Evolutionary conservation across 129 eudicot genomes (phyloP), one percentile per base, ranked within the genome.

Genomic region (Saussurea involucrata): DNA sequence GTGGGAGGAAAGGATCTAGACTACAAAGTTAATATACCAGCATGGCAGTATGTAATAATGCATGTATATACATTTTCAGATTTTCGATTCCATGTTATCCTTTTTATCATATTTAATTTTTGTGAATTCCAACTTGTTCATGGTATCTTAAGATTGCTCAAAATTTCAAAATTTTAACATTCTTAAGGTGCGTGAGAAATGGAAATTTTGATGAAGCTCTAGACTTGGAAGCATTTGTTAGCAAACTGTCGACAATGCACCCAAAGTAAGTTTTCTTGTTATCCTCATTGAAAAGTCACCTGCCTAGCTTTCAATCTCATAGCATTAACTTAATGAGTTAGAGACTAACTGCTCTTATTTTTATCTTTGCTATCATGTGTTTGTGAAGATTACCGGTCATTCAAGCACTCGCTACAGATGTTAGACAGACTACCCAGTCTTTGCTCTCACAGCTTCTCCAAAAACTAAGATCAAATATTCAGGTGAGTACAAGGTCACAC

Each of bases 141-240:
- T n/a, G 11, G 32, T 22, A 28, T 78, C 65, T 66, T 68, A 22
- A 18, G 65, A 17, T 60, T 60, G 27, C 65, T 3, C 65, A 80
- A 55, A 67, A 21, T 11, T 28, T 37, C 8, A 8, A 20, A 1
- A 34, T 17, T 17, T 44, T 71, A 28, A 79, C 49, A 27, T 71
- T 18, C 18, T 82, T 25, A 81, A 95, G 99, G 83, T 95, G 99
- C 28, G 96, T 95, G 77, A 88, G 99, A 86, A 95, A 95, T 72
- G 99, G 99, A 72, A 95, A 95, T 78, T 95, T 88, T 81, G 99
- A 95, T 77, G 99, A 95, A 85, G 97, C 99, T 65, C 95, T 95
- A 64, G 97, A 95, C 85, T 84, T 95, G 71, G 99, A 95, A 83
- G 94, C 97, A 40, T 92, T 77, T 86, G 99, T 95, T 71, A 29